Percentiles rank a stretch among this genome's conserved stretches.
These are phyloP conservation scores for Crithidia thermophila DNA, from an alignment of 208 protist species.

Conservation along the genomic window DNA sequence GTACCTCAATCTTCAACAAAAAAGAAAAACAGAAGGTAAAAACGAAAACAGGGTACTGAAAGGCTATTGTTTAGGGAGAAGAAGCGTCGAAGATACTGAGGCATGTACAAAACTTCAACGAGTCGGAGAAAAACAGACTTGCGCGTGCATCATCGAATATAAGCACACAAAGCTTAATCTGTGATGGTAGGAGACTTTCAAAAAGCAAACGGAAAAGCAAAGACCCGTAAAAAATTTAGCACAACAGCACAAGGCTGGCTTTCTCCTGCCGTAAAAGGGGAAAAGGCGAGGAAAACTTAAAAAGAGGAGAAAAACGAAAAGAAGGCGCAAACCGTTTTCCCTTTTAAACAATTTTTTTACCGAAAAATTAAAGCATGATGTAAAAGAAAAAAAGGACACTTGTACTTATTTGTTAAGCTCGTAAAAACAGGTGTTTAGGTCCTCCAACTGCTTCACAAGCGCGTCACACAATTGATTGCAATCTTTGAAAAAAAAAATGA, in stretches of 20 bases:
- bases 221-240: not conserved
- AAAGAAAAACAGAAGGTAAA: not conserved
- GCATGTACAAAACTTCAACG: too few species aligned
- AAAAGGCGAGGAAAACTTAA: not conserved
- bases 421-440: not conserved
- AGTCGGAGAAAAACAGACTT: too few species aligned
- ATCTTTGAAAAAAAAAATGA: not conserved
- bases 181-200: too few species aligned
- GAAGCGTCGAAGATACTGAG: too few species aligned
- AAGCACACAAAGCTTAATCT: too few species aligned
- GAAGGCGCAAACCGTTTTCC: not conserved
- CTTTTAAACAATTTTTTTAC: too few species aligned
- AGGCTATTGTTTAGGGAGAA: too few species aligned
- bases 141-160: too few species aligned
- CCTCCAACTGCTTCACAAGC: too few species aligned
- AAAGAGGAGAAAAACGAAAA: not conserved
- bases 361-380: not conserved
- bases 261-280: constrained; percentile 1
- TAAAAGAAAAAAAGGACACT: not conserved
- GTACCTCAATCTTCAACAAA: too few species aligned
- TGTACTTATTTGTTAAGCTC: not conserved
- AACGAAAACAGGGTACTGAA: not conserved
- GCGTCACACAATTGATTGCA: not conserved
- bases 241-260: not conserved
- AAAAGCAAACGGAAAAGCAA: not conserved